Evolutionary conservation across 352 stramenopile species (phyloP).

Genomic region (Globisporangium parvum): DNA sequence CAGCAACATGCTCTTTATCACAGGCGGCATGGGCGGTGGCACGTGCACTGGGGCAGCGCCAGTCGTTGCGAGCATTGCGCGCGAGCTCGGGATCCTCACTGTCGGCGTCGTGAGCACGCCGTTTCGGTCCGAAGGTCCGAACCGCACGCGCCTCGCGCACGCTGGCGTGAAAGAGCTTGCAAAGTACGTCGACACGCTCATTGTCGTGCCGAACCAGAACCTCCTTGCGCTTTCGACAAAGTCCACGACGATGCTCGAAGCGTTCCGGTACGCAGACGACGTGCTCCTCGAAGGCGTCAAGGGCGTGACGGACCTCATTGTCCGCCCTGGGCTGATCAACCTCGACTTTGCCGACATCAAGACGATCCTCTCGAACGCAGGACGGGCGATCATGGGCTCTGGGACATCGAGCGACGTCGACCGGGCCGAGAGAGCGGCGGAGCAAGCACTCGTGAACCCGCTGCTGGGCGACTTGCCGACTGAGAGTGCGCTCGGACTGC

Average conservation of each 20-base stretch:
- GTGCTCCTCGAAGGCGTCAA: conserved; percentile 94
- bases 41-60: conserved; percentile 91
- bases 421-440: conserved; percentile 86
- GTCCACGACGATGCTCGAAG: conserved; percentile 90
- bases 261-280: conserved; percentile 93
- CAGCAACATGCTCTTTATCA: conserved; percentile 96
- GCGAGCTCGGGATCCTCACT: conserved; percentile 91
- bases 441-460: conserved; percentile 93
- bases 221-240: conserved; percentile 90
- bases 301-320: conserved; percentile 94
- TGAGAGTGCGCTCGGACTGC: conserved; percentile 88
- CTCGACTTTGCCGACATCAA: conserved; percentile 97
- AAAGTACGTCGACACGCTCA: conserved; percentile 93
- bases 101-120: conserved; percentile 95
- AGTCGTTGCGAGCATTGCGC: conserved; percentile 90
- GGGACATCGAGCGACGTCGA: conserved; percentile 66
- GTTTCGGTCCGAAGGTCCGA: conserved; percentile 94
- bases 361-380: conserved; percentile 92
- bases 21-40: conserved; percentile 92
- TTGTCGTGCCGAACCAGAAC: conserved; percentile 97
- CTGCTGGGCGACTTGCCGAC: conserved; percentile 92
- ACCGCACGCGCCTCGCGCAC: conserved; percentile 91
- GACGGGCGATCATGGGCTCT: conserved; percentile 95
- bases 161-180: conserved; percentile 89
- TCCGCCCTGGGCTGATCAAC: conserved; percentile 95